Conservation (phyloP, 768 basidiomycete genomes). For the Auricularia sp. region DNA sequence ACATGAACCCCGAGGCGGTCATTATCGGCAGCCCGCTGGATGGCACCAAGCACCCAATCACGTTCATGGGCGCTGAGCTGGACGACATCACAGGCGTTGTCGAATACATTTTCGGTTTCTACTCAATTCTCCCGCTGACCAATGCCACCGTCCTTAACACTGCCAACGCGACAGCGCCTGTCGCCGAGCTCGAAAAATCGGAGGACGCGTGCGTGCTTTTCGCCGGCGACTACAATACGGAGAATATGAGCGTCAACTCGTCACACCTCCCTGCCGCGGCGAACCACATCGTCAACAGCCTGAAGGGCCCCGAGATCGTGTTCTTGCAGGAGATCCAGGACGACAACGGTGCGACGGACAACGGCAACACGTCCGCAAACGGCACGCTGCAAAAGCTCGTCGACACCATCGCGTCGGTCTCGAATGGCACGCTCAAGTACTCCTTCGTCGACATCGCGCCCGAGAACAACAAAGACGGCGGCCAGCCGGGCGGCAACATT, state of each 20-base stretch:
- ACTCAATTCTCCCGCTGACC: conserved; percentile 46
- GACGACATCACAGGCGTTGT: conserved; percentile 47
- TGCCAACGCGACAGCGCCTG: conserved; percentile 24
- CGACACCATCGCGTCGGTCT: conserved; percentile 33
- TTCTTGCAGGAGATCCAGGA: conserved; percentile 50
- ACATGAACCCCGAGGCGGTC: conserved; percentile 48
- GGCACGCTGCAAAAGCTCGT: conserved; percentile 41
- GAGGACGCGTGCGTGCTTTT: conserved; percentile 35
- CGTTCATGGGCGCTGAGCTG: conserved; percentile 35
- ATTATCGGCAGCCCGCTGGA: conserved; percentile 47
- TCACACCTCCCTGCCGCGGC: conserved; percentile 34
- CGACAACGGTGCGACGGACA: conserved; percentile 7
- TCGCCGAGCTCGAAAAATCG: conserved; percentile 29
- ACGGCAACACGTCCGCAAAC: conserved; percentile 25
- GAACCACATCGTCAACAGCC: conserved; percentile 37
- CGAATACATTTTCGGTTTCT: conserved; percentile 41
- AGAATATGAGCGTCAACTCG: conserved; percentile 16
- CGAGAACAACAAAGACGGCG: conserved; percentile 46
- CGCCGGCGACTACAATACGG: conserved; percentile 50
- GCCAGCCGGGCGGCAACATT: conserved; percentile 54
- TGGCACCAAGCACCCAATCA: conserved; percentile 37
- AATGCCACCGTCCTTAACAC: conserved; percentile 36
- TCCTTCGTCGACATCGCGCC: conserved; percentile 41
- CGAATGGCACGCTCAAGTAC: conserved; percentile 30
- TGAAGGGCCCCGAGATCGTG: conserved; percentile 46